Evolutionary conservation across 306 rosid genomes (phyloP).

Genomic region (Herpetospermum pedunculosum): DNA sequence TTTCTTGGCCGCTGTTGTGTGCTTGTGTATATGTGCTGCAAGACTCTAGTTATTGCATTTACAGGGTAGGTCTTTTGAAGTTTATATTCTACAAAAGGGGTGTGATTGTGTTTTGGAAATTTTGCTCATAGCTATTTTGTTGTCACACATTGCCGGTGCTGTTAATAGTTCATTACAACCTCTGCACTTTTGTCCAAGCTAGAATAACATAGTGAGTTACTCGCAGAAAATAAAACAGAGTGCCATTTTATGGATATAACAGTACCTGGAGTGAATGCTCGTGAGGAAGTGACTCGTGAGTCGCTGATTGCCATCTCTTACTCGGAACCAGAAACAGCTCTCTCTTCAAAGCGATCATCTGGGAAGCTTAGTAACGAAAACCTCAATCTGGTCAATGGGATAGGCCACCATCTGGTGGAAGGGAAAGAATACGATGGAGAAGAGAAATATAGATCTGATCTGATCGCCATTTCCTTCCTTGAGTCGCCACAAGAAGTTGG

Average conservation of each 20-base stretch:
- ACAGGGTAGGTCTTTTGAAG: neutral
- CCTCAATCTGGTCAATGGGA: neutral
- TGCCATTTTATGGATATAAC: slow-evolving; percentile 36
- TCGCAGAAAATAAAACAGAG: slow-evolving; percentile 16
- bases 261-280: slow-evolving; percentile 18
- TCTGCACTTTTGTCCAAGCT: neutral
- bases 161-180: neutral
- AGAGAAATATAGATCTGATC: slow-evolving; percentile 36
- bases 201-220: slow-evolving; percentile 1
- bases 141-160: neutral
- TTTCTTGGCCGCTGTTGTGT: neutral
- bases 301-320: slow-evolving; percentile 40
- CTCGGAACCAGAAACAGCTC: slow-evolving; percentile 25
- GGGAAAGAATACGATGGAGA: slow-evolving; percentile 17
- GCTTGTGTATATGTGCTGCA: neutral
- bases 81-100: neutral
- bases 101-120: neutral
- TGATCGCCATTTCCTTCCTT: slow-evolving; percentile 37
- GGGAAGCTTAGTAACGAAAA: slow-evolving; percentile 12
- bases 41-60: neutral
- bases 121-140: neutral
- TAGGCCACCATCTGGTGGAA: slow-evolving; percentile 7
- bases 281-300: slow-evolving; percentile 46
- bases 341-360: slow-evolving; percentile 14
- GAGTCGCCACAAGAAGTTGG: slow-evolving; percentile 30